Evolutionary conservation across 208 protist genomes (phyloP).

Genomic region (Strigomonas culicis): DNA sequence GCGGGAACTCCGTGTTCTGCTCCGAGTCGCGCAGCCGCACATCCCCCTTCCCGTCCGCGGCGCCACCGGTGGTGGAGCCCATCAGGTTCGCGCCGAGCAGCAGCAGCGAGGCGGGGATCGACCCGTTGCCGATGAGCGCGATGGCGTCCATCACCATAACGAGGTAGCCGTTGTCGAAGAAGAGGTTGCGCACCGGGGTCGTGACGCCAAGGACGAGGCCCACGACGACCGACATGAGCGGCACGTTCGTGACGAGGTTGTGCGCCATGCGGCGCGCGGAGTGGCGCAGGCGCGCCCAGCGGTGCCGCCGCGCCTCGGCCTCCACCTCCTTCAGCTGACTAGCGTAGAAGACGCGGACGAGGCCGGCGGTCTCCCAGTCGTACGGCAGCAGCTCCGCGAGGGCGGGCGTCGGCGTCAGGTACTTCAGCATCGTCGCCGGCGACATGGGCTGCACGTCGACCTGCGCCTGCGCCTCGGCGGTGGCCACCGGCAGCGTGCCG

Average conservation of each 20-base stretch:
- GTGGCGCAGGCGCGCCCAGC: conserved; percentile 13
- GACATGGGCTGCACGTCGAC: conserved; percentile 7
- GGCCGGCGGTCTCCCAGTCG: conserved; percentile 49
- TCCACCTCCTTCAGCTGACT: conserved; percentile 29
- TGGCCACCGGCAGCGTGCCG: background rate
- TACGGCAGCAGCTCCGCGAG: conserved; percentile 35
- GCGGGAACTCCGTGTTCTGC: conserved; percentile 64
- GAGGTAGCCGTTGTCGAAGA: conserved; percentile 52
- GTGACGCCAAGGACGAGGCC: conserved; percentile 66
- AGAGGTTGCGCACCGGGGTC: conserved; percentile 46
- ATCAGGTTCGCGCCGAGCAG: conserved; percentile 69
- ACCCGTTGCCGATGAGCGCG: conserved; percentile 46
- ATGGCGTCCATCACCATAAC: conserved; percentile 61
- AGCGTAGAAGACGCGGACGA: conserved; percentile 49
- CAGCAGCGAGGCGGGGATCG: conserved; percentile 70
- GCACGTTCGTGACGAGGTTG: conserved; percentile 38
- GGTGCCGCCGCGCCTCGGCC: conserved; percentile 8
- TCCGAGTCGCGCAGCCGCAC: conserved; percentile 50
- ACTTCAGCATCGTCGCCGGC: conserved; percentile 17
- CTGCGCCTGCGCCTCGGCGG: background rate
- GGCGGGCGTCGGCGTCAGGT: conserved; percentile 15
- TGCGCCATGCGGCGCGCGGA: conserved; percentile 3
- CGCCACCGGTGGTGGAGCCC: conserved; percentile 18
- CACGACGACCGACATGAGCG: conserved; percentile 64
- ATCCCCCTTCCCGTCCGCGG: background rate